A percentile compares a stretch with the other conserved stretches of the same genome.
Conservation (phyloP, 768 basidiomycete genomes). For the Mycena crocata region DNA sequence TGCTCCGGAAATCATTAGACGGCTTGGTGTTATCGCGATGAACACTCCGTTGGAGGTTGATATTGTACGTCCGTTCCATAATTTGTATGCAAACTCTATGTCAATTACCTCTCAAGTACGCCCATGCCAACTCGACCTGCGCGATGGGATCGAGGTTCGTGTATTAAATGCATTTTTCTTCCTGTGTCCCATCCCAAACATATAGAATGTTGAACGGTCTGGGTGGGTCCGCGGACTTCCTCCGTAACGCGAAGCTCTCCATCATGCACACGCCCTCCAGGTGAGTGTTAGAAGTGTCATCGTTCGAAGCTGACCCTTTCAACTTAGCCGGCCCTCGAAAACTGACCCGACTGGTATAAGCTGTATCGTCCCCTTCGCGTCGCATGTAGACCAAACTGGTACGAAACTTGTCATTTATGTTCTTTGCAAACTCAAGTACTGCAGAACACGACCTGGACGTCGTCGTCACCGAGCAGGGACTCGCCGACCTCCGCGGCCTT, state of each 20-base stretch:
- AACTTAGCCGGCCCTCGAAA: conserved; percentile 54
- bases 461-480: conserved; percentile 61
- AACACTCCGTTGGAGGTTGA: conserved; percentile 64
- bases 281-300: conserved; percentile 33
- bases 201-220: conserved; percentile 60
- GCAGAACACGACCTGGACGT: conserved; percentile 61
- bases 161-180: neutral
- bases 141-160: conserved; percentile 55
- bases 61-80: conserved; percentile 46
- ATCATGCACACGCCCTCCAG: conserved; percentile 64
- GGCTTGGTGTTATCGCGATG: conserved; percentile 63
- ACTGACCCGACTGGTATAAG: conserved; percentile 61
- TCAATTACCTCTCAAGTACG: conserved; percentile 47
- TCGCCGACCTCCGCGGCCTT: conserved; percentile 59
- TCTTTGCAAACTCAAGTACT: neutral
- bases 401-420: neutral
- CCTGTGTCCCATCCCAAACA: neutral
- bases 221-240: conserved; percentile 61
- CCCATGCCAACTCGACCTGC: conserved; percentile 63
- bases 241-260: conserved; percentile 61
- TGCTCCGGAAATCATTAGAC: conserved; percentile 60
- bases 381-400: conserved; percentile 63
- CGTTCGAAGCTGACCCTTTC: neutral
- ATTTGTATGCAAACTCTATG: neutral
- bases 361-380: conserved; percentile 61